A percentile compares a stretch with the other conserved stretches of the same genome.
phyloP scores from a whole-genome alignment of 2,329 filamentous ascomycete genomes.

The Alternaria triticimaculans region DNA sequence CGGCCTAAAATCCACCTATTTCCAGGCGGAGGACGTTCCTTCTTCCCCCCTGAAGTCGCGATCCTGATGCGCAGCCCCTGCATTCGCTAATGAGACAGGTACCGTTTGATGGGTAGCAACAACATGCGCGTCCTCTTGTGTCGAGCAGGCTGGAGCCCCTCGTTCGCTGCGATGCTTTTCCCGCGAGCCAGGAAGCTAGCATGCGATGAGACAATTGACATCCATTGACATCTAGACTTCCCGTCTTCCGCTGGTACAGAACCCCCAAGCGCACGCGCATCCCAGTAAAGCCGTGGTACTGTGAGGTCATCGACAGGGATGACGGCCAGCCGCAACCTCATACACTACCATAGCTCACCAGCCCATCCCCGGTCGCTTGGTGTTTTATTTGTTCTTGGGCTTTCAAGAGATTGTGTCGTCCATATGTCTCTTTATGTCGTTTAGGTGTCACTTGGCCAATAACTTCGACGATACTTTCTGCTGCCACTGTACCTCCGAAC shows the following conservation, averaged over 20 bases:
- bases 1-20: background rate
- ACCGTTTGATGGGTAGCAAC: conserved; percentile 7
- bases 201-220: background rate
- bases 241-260: conserved; percentile 8
- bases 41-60: conserved; percentile 4
- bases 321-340: conserved; percentile 30
- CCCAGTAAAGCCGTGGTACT: conserved; percentile 11
- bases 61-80: conserved; percentile 8
- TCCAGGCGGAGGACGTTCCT: background rate
- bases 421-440: conserved; percentile 12
- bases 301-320: conserved; percentile 49
- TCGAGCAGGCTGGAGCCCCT: background rate
- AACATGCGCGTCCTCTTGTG: background rate
- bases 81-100: conserved; percentile 12
- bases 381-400: conserved; percentile 7
- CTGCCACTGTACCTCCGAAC: conserved; percentile 7
- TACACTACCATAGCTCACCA: conserved; percentile 16
- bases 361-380: conserved; percentile 2
- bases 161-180: conserved; percentile 10
- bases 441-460: conserved; percentile 12
- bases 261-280: conserved; percentile 6
- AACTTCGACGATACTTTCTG: conserved; percentile 17
- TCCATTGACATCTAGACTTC: background rate
- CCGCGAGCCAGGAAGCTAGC: conserved; percentile 2
- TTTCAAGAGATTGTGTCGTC: background rate